A percentile compares a stretch with the other conserved stretches of the same genome.
phyloP scores from a whole-genome alignment of 2,329 filamentous ascomycete species.

The Aspergillus sp. region DNA sequence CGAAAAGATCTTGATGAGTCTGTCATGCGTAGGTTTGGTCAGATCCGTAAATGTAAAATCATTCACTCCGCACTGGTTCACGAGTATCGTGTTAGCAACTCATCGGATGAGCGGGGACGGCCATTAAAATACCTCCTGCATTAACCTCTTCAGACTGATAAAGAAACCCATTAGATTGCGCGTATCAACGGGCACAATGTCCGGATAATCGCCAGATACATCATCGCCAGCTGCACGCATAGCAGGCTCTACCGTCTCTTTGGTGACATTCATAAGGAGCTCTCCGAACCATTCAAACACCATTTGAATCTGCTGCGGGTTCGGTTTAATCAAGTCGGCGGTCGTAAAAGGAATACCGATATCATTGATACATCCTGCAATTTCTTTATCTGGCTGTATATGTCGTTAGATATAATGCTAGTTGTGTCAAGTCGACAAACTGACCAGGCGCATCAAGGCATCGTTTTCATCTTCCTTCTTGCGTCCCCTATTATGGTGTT shows the following conservation, averaged over 20 bases:
- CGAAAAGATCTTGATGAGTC: slow-evolving; percentile 90
- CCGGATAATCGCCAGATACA: slow-evolving; percentile 74
- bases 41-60: slow-evolving; percentile 94
- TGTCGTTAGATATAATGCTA: slow-evolving; percentile 9
- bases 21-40: slow-evolving; percentile 82
- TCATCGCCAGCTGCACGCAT: slow-evolving; percentile 92
- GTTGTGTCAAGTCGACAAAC: slow-evolving; percentile 8
- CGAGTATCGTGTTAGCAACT: background rate
- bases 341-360: slow-evolving; percentile 87
- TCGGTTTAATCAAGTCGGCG: slow-evolving; percentile 86
- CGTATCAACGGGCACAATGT: slow-evolving; percentile 80
- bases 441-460: slow-evolving; percentile 54
- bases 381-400: slow-evolving; percentile 63
- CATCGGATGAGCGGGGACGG: background rate
- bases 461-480: slow-evolving; percentile 56
- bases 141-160: slow-evolving; percentile 70
- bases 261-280: slow-evolving; percentile 85
- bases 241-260: slow-evolving; percentile 87
- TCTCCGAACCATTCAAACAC: slow-evolving; percentile 98
- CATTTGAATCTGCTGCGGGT: slow-evolving; percentile 90
- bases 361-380: slow-evolving; percentile 94
- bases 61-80: slow-evolving; percentile 70
- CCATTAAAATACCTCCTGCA: slow-evolving; percentile 54
- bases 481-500: slow-evolving; percentile 43
- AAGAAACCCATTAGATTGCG: slow-evolving; percentile 96